These are phyloP conservation scores for Carex littledalei DNA, from an alignment of 176 grass and related monocot genomes.

Conservation along the genomic window DNA sequence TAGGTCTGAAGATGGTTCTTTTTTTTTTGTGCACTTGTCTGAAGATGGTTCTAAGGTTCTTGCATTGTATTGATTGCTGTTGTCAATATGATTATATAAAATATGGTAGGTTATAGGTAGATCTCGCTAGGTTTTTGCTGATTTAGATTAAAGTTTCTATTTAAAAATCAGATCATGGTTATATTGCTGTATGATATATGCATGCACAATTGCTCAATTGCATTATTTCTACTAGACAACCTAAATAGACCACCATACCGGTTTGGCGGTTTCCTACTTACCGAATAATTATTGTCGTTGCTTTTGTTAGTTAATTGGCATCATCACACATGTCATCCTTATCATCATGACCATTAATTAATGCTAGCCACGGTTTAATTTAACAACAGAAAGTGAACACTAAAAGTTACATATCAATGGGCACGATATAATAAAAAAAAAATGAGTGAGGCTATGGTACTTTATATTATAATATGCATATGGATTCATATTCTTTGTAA, in stretches of 20 bases:
- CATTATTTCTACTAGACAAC: neutral
- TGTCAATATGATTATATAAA: neutral
- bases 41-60: no score
- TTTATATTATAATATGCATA: no score
- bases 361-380: neutral
- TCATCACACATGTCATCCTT: neutral
- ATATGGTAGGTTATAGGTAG: neutral
- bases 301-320: neutral
- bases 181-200: neutral
- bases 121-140: neutral
- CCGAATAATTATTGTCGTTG: neutral
- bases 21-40: no score
- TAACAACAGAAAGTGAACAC: neutral
- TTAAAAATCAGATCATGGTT: neutral
- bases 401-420: no score
- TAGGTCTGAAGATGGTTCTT: no score
- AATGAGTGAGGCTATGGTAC: no score
- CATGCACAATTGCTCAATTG: neutral
- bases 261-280: neutral
- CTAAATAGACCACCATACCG: neutral
- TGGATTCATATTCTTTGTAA: no score
- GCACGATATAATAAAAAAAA: no score
- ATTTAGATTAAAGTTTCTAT: neutral
- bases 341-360: neutral
- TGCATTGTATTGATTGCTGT: neutral